phyloP scores from a whole-genome alignment of 306 rosid species.

The Sicyos edulis region DNA sequence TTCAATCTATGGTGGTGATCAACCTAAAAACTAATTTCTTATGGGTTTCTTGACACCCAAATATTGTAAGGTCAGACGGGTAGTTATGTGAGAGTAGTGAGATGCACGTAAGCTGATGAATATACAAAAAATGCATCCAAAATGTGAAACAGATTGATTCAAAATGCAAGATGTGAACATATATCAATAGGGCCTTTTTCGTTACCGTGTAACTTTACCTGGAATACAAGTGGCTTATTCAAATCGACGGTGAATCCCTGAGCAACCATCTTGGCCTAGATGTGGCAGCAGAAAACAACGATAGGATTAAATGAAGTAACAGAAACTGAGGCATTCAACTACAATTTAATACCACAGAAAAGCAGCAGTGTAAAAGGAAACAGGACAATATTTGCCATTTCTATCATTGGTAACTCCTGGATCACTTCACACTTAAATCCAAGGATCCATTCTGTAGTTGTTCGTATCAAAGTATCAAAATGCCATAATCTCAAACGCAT shows the following conservation, averaged over 20 bases:
- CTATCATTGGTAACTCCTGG: neutral
- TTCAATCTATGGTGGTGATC: too few relatives aligned
- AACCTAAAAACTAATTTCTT: too few relatives aligned
- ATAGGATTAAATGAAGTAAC: neutral
- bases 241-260: slow-evolving; percentile 22
- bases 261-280: slow-evolving; percentile 21
- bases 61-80: neutral
- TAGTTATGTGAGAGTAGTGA: too few relatives aligned
- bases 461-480: neutral
- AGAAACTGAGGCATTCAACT: neutral
- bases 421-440: neutral
- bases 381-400: neutral
- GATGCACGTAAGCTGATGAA: too few relatives aligned
- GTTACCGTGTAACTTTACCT: slow-evolving; percentile 9
- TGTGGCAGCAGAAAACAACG: neutral
- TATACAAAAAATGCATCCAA: neutral
- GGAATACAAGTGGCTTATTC: slow-evolving; percentile 24
- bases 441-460: neutral
- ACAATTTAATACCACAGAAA: neutral
- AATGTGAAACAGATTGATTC: neutral
- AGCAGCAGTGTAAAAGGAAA: neutral
- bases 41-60: too few relatives aligned
- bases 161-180: neutral
- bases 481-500: too few relatives aligned
- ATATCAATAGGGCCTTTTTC: neutral